These are phyloP conservation scores for Teunomyces cretensis DNA, from an alignment of 805 yeast genomes.

Conservation along the genomic window DNA sequence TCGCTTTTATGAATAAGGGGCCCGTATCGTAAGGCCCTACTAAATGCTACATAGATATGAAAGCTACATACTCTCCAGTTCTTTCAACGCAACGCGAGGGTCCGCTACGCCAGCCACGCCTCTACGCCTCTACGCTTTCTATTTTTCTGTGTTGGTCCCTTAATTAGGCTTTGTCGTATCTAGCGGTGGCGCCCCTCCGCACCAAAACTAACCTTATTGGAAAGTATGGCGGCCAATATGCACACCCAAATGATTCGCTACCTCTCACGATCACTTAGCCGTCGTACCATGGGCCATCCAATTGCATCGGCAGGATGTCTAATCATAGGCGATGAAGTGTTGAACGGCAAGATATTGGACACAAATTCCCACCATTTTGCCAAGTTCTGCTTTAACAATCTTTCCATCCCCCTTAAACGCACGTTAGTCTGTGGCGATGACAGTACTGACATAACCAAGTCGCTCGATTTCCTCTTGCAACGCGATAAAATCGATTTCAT, in stretches of 20 bases:
- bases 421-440: slow-evolving; percentile 80
- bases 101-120: too few species aligned
- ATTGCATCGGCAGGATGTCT: slow-evolving; percentile 48
- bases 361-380: slow-evolving; percentile 76
- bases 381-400: slow-evolving; percentile 57
- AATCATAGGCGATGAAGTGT: slow-evolving; percentile 84
- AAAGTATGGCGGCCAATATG: background rate
- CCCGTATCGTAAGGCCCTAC: too few species aligned
- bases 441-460: slow-evolving; percentile 56
- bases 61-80: too few species aligned
- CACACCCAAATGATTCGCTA: background rate
- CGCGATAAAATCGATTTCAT: slow-evolving; percentile 59
- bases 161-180: too few species aligned
- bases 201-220: too few species aligned
- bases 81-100: too few species aligned
- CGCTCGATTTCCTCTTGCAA: slow-evolving; percentile 45
- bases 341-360: slow-evolving; percentile 81
- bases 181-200: too few species aligned
- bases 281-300: slow-evolving; percentile 7
- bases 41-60: too few species aligned
- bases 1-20: background rate
- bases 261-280: background rate
- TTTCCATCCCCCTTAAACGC: slow-evolving; percentile 65
- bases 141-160: too few species aligned
- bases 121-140: too few species aligned